Evolutionary conservation across 2,329 filamentous ascomycete species (phyloP).

Genomic region (Hypoxylon sp.): DNA sequence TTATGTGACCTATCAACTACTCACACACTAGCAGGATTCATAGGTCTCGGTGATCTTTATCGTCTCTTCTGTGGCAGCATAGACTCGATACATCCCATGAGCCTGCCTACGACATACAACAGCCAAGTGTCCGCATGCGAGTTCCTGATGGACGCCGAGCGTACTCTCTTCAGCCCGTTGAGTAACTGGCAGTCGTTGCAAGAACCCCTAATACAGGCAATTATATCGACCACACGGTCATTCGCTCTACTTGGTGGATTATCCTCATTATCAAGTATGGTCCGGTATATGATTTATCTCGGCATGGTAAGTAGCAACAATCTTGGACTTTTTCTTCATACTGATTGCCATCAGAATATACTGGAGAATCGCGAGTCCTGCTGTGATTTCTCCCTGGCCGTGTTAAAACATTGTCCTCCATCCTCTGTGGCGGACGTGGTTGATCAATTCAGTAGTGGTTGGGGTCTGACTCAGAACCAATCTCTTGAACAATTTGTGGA

Average conservation of each 20-base stretch:
- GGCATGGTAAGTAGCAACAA: constrained; percentile 22
- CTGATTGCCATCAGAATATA: constrained; percentile 22
- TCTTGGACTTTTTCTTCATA: not conserved
- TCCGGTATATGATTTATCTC: constrained; percentile 34
- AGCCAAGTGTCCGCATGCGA: constrained; percentile 8
- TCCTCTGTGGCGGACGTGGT: not conserved
- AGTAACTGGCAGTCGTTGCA: not conserved
- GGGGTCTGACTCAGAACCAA: not conserved
- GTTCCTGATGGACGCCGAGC: constrained; percentile 17
- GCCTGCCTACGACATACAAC: constrained; percentile 14
- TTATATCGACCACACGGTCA: constrained; percentile 31
- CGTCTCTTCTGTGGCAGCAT: constrained; percentile 22
- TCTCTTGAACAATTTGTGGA: constrained; percentile 10
- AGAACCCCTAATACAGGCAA: constrained; percentile 29
- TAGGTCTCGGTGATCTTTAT: constrained; percentile 21
- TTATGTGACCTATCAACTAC: not conserved
- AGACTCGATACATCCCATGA: not conserved
- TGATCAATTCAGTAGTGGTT: not conserved
- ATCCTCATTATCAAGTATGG: constrained; percentile 16
- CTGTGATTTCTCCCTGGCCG: constrained; percentile 19
- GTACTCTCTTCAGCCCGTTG: constrained; percentile 25
- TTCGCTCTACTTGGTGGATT: constrained; percentile 19
- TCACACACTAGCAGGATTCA: constrained; percentile 33
- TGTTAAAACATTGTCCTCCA: constrained; percentile 20
- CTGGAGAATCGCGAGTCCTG: constrained; percentile 20